phyloP scores from a whole-genome alignment of 2,329 filamentous ascomycete genomes.

The Orbilia quercus region DNA sequence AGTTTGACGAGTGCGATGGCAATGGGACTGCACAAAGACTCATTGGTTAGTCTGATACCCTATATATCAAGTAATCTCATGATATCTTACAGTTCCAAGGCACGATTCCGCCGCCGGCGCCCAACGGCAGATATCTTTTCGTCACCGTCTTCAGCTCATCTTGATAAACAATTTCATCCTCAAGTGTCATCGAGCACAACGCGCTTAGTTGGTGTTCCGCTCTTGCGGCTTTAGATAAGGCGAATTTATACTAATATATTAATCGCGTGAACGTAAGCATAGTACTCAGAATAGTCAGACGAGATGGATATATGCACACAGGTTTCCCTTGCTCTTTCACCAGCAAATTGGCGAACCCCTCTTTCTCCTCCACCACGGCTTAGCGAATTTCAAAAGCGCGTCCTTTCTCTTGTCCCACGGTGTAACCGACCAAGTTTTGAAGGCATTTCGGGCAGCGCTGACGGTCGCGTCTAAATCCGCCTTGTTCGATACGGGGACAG shows the following conservation, averaged over 20 bases:
- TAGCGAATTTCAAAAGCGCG: slow-evolving; percentile 64
- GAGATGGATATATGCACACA: slow-evolving; percentile 57
- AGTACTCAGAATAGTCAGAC: too few relatives aligned
- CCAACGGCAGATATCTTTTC: slow-evolving; percentile 66
- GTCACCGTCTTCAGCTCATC: slow-evolving; percentile 64
- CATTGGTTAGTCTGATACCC: too few relatives aligned
- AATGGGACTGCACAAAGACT: slow-evolving; percentile 64
- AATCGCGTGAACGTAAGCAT: too few relatives aligned
- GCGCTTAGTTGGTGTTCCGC: background rate
- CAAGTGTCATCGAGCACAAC: slow-evolving; percentile 63
- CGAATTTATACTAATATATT: slow-evolving; percentile 16
- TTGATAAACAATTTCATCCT: slow-evolving; percentile 67
- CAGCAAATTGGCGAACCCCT: slow-evolving; percentile 66
- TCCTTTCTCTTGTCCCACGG: slow-evolving; percentile 65
- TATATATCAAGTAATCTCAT: background rate
- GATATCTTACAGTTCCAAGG: slow-evolving; percentile 70
- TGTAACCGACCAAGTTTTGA: slow-evolving; percentile 66
- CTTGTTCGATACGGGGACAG: slow-evolving; percentile 67
- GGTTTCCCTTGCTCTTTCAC: slow-evolving; percentile 69
- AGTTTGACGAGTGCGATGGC: slow-evolving; percentile 69
- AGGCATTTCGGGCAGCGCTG: slow-evolving; percentile 66
- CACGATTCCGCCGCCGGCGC: slow-evolving; percentile 69
- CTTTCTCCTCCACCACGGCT: slow-evolving; percentile 64
- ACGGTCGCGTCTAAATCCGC: slow-evolving; percentile 68
- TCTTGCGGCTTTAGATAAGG: slow-evolving; percentile 2